Evolutionary conservation across 2,329 filamentous ascomycete genomes (phyloP).

Genomic region (Penicillium capsulatum): DNA sequence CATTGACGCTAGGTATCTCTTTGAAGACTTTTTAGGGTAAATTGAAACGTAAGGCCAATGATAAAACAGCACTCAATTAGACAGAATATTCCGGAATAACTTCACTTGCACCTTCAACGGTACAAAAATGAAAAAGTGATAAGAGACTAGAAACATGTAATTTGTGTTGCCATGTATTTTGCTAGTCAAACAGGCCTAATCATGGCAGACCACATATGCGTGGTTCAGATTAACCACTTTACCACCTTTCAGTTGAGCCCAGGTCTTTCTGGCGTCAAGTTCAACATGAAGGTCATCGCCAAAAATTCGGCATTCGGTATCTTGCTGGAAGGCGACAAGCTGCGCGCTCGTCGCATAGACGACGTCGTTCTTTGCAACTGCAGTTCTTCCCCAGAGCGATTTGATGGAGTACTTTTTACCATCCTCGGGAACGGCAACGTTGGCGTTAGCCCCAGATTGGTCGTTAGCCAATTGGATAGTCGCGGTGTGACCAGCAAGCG

Average conservation of each 20-base stretch:
- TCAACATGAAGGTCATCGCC: conserved; percentile 9
- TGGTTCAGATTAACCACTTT: conserved; percentile 13
- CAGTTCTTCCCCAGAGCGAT: conserved; percentile 23
- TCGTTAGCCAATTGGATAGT: conserved; percentile 27
- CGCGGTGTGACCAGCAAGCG: conserved; percentile 15
- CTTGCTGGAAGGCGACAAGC: conserved; percentile 19
- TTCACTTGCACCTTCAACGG: no score
- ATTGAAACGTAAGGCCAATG: no score
- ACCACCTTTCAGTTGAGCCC: conserved; percentile 5
- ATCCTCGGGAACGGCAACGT: conserved; percentile 18
- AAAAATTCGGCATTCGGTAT: conserved; percentile 18
- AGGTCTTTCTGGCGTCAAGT: conserved; percentile 16
- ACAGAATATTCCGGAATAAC: no score
- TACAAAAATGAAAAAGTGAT: no score
- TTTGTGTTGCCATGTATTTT: no score
- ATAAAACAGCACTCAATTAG: no score
- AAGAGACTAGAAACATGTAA: no score
- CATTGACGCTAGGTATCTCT: no score
- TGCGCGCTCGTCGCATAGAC: conserved; percentile 26
- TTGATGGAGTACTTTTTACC: conserved; percentile 17
- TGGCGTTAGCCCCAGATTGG: conserved; percentile 22
- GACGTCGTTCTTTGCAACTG: conserved; percentile 15
- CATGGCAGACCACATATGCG: conserved; percentile 14
- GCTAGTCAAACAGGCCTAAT: no score
- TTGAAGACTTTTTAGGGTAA: no score